Evolutionary conservation across 768 basidiomycete genomes (phyloP), one percentile per base, ranked within the genome.

Genomic region (Crepidotus variabilis): DNA sequence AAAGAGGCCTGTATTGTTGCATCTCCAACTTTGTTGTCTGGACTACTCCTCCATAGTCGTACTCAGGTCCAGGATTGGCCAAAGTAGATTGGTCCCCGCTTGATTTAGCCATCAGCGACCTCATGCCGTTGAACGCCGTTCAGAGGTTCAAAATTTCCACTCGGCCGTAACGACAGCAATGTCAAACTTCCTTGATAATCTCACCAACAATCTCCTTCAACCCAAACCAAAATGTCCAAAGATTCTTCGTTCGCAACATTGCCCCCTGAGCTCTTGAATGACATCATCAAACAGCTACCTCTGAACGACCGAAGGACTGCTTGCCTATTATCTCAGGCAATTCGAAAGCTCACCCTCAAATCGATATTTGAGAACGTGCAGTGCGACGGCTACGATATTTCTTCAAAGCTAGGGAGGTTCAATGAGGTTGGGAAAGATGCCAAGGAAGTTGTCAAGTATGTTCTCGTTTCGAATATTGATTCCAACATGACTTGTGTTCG

Each of bases 281-380:
- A 58, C 18, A 61, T 61, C 23, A 14, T 61, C 32, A 18, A n/a
- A 50, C 13, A 23, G 23, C 46, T 58, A 43, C 54, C 50, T 24
- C 20, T 35, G 21, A 8, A 6, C 23, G 57, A 58, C 52, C 60
- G 47, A 55, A 33, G 20, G 39, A 48, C 47, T 9, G 33, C 51
- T 13, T 60, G 50, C 49, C 39, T 60, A 10, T 11, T 47, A 11
- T 60, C 59, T 24, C 59, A 33, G 14, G 24, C 55, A 8, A 33
- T 46, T 8, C 50, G 55, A 22, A 50, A 34, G 18, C 35, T 56
- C 16, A 6, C 55, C 24, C 13, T 60, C 5, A 45, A 16, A 36
- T 60, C 34, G 43, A 43, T 54, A 22, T 60, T 60, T 24, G 45
- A 45, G 13, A 22, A 57, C 43, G 22, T 60, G 33, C 21, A 34